phyloP scores from a whole-genome alignment of 495 filamentous ascomycete genomes.

The Hypomontagnella submonticulosa region DNA sequence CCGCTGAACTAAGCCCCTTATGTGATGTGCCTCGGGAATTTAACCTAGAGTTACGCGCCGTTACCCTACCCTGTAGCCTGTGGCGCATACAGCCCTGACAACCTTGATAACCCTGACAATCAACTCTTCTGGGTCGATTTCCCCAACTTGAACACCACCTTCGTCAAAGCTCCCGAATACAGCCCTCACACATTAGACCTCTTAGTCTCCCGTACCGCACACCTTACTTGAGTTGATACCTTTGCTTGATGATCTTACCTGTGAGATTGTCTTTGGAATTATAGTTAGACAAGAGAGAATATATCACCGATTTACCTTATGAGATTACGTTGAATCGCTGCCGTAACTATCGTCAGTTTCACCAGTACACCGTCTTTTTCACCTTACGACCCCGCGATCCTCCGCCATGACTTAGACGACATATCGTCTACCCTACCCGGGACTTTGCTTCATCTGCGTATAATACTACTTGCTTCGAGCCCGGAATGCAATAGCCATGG shows the following conservation, averaged over 20 bases:
- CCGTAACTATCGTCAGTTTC: neutral
- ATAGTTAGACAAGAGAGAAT: too few relatives aligned
- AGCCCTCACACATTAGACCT: constrained; percentile 18
- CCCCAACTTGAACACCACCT: constrained; percentile 10
- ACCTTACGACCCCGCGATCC: constrained; percentile 9
- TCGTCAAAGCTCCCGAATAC: constrained; percentile 29
- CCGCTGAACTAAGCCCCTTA: too few relatives aligned
- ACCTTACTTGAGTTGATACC: too few relatives aligned
- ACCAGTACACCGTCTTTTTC: constrained; percentile 30
- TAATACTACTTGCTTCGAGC: constrained; percentile 18
- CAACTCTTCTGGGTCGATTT: too few relatives aligned
- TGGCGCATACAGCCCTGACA: constrained; percentile 7
- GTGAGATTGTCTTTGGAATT: too few relatives aligned
- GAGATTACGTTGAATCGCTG: neutral
- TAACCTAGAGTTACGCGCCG: too few relatives aligned
- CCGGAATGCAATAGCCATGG: constrained; percentile 32
- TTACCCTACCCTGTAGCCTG: neutral
- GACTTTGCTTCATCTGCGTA: constrained; percentile 21
- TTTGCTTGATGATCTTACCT: too few relatives aligned
- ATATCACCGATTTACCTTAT: neutral
- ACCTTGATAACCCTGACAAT: too few relatives aligned
- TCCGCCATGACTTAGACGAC: constrained; percentile 32
- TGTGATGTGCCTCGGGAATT: too few relatives aligned
- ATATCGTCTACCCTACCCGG: constrained; percentile 15
- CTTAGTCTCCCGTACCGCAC: constrained; percentile 13